Percentiles rank a stretch among this genome's conserved stretches.
Conservation (phyloP, 2,329 filamentous ascomycete species). For the Aspergillus latus region DNA sequence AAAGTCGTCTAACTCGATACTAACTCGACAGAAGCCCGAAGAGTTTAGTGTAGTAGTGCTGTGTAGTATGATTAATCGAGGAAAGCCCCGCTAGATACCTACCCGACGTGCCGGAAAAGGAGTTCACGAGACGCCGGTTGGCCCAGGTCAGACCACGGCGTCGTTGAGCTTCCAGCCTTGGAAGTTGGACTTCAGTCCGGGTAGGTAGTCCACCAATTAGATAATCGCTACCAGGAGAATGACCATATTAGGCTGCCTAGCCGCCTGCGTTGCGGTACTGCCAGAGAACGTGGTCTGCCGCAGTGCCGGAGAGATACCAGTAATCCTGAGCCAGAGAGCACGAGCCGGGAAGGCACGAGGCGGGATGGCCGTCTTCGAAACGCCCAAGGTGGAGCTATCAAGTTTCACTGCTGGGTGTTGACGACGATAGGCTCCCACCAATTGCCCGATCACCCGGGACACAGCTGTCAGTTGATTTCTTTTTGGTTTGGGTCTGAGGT, state of each 20-base stretch:
- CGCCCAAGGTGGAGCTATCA: not conserved
- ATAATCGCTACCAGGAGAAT: too few species aligned
- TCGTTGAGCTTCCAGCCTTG: too few species aligned
- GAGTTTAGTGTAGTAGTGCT: not conserved
- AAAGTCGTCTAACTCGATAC: not conserved
- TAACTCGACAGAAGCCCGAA: not conserved
- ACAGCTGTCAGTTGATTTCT: not conserved
- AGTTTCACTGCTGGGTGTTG: not conserved
- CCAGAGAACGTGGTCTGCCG: not conserved
- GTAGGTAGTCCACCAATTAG: too few species aligned
- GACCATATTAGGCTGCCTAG: not conserved
- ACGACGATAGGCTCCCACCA: not conserved
- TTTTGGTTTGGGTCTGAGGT: not conserved
- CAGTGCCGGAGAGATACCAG: not conserved
- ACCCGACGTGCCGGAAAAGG: too few species aligned
- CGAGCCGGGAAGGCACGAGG: not conserved
- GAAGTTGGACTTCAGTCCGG: too few species aligned
- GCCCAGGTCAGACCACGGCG: too few species aligned
- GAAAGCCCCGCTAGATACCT: too few species aligned
- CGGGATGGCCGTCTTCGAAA: not conserved
- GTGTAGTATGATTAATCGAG: too few species aligned
- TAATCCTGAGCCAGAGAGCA: not conserved
- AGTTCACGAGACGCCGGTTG: too few species aligned
- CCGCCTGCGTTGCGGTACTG: not conserved
- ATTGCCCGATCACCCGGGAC: not conserved